These are phyloP conservation scores for Aspergillus sojae DNA, from an alignment of 2,329 filamentous ascomycete species.

Conservation along the genomic window DNA sequence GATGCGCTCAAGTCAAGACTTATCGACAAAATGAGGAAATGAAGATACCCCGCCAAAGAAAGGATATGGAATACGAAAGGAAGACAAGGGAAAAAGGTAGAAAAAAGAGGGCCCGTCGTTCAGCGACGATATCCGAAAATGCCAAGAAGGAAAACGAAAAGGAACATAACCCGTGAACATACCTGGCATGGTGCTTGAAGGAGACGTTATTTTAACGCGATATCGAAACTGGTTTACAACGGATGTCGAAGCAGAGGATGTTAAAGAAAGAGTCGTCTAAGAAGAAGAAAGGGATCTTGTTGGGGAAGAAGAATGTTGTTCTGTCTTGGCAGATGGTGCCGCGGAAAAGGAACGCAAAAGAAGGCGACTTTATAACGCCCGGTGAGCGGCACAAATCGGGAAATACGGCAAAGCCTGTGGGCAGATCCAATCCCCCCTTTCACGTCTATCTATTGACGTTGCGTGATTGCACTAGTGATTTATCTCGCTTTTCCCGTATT, in stretches of 20 bases:
- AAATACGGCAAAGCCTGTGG: slow-evolving; percentile 3
- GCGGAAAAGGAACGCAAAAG: not conserved
- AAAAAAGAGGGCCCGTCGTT: slow-evolving; percentile 1
- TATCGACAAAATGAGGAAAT: not conserved
- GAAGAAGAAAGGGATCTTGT: not conserved
- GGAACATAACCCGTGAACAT: not conserved
- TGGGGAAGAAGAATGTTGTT: not conserved
- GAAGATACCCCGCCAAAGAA: not conserved
- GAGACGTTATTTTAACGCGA: not conserved
- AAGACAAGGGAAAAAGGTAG: not conserved
- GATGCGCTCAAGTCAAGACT: not conserved
- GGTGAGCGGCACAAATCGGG: slow-evolving; percentile 3
- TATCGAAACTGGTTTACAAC: not conserved
- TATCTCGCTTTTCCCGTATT: not conserved
- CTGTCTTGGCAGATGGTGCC: slow-evolving; percentile 1
- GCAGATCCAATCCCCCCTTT: slow-evolving; percentile 3
- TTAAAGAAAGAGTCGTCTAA: not conserved
- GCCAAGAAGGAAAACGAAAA: slow-evolving; percentile 13
- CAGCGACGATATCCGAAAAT: slow-evolving; percentile 9
- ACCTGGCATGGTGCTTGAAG: slow-evolving; percentile 6
- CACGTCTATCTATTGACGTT: not conserved
- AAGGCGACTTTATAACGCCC: not conserved
- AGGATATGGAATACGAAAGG: slow-evolving; percentile 4
- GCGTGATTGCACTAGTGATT: not conserved
- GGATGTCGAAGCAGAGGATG: not conserved